Evolutionary conservation across 805 yeast species (phyloP), one percentile per base, ranked within the genome.

Genomic region (Suhomyces sp.): DNA sequence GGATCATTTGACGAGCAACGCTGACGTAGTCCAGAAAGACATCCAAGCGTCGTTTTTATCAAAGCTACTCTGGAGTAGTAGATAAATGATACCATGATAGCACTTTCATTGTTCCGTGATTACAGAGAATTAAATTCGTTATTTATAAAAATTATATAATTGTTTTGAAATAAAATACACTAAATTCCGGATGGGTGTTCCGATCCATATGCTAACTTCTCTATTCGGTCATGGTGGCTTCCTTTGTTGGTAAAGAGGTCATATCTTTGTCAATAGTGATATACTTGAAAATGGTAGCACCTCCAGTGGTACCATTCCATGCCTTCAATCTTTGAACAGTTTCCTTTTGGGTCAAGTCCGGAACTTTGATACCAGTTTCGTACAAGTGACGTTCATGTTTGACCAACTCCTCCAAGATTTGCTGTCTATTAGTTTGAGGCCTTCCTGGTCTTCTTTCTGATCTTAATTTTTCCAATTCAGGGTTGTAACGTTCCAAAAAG

Each of bases 251-350:
- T 36, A 69, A 59, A 45, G 55, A 57, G 5, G 53, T 41, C 70
- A 63, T 65, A 36, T 63, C 66, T 49, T 68, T 68, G 26, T 68
- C 61, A 35, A 80, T 60, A 27, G 62, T 63, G 7, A 78, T 68
- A 56, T 82, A 78, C 55, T 82, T 83, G 62, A 90, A 74, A 17
- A 81, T 77, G 41, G 86, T 84, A 49, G 86, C 70, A 17, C 94
- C 90, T 46, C 97, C 97, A 61, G 82, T 74, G 9, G 88, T 83
- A 26, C 94, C 92, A 61, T 88, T 87, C 97, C 97, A 93, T 5
- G 71, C 68, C 63, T 85, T 78, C 57, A 93, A 70, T 35, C 75
- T 71, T 38, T 74, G 71, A 2, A 90, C 93, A 4, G 84, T 86
- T 7, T 70, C 75, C 38, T 68, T 70, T 58, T 85, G 85, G 3